Conservation (phyloP, 2,329 filamentous ascomycete genomes). For the Ophiocordyceps camponoti-rufipedis region DNA sequence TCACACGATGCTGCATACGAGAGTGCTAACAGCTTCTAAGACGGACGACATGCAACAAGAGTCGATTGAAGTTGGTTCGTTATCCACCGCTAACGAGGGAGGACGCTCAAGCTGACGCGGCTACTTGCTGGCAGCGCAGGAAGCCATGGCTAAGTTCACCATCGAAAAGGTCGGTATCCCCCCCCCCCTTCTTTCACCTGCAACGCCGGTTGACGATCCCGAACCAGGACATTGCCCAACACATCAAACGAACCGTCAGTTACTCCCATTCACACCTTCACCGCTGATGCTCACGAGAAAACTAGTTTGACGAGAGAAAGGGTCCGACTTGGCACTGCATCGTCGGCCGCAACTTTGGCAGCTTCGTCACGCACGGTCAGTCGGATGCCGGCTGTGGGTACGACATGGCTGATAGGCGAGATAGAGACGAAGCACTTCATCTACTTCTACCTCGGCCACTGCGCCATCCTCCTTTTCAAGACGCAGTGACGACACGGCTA, state of each 20-base stretch:
- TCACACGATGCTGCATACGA: slow-evolving; percentile 6
- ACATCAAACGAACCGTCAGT: slow-evolving; percentile 80
- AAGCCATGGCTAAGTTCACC: slow-evolving; percentile 44
- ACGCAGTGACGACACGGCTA: slow-evolving; percentile 49
- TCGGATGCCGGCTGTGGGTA: slow-evolving; percentile 1
- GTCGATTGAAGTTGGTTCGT: slow-evolving; percentile 85
- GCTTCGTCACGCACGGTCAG: slow-evolving; percentile 93
- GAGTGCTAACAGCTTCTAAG: slow-evolving; percentile 27
- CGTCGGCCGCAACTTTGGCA: slow-evolving; percentile 95
- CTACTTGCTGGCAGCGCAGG: slow-evolving; percentile 28
- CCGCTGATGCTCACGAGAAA: not conserved
- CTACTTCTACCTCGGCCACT: slow-evolving; percentile 98
- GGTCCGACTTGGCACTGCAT: slow-evolving; percentile 99
- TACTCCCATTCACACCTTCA: not conserved
- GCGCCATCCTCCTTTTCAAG: slow-evolving; percentile 96
- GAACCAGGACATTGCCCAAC: slow-evolving; percentile 73
- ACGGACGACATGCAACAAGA: slow-evolving; percentile 95
- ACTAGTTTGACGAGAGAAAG: slow-evolving; percentile 90
- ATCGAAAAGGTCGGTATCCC: slow-evolving; percentile 34
- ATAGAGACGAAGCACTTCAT: slow-evolving; percentile 98
- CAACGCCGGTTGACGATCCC: slow-evolving; percentile 5
- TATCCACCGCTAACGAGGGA: slow-evolving; percentile 1
- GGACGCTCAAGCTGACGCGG: slow-evolving; percentile 8
- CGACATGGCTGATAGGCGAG: not conserved
- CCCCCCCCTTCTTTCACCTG: not conserved